Percentiles rank a stretch among this genome's conserved stretches.
phyloP scores from a whole-genome alignment of 2,329 filamentous ascomycete species.

The Claviceps cyperi region DNA sequence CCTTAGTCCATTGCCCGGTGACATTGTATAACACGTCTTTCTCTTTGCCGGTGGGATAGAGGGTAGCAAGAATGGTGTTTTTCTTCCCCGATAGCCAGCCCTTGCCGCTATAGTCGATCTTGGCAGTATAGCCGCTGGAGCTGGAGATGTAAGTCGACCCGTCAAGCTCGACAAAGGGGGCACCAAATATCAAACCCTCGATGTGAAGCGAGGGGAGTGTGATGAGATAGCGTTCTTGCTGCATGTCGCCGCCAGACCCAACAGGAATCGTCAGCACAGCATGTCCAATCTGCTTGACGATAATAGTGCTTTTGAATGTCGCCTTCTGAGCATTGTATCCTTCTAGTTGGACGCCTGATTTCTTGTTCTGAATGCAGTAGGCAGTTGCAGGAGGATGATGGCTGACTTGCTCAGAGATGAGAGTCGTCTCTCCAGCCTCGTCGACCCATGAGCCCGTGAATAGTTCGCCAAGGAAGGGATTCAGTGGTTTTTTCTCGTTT shows the following conservation, averaged over 20 bases:
- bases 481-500: conserved; percentile 95
- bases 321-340: conserved; percentile 96
- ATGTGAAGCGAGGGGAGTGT: conserved; percentile 86
- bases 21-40: conserved; percentile 67
- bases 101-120: conserved; percentile 85
- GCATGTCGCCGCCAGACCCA: conserved; percentile 14
- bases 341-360: conserved; percentile 63
- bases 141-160: conserved; percentile 73
- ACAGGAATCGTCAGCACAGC: conserved; percentile 62
- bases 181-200: conserved; percentile 74
- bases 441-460: conserved; percentile 89
- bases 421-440: conserved; percentile 62
- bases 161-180: conserved; percentile 85
- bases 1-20: conserved; percentile 81
- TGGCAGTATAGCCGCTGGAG: conserved; percentile 72
- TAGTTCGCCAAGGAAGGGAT: conserved; percentile 89
- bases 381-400: conserved; percentile 93
- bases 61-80: conserved; percentile 66
- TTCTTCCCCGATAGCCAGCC: conserved; percentile 95
- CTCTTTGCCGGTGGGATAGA: conserved; percentile 58
- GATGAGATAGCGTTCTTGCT: conserved; percentile 67
- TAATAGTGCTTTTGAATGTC: conserved; percentile 84
- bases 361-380: conserved; percentile 79
- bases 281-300: conserved; percentile 89
- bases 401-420: conserved; percentile 87